Base-by-base conservation (phyloP, 192 early-diverging fungal genomes). In the Gaertneriomyces semiglobifer region DNA sequence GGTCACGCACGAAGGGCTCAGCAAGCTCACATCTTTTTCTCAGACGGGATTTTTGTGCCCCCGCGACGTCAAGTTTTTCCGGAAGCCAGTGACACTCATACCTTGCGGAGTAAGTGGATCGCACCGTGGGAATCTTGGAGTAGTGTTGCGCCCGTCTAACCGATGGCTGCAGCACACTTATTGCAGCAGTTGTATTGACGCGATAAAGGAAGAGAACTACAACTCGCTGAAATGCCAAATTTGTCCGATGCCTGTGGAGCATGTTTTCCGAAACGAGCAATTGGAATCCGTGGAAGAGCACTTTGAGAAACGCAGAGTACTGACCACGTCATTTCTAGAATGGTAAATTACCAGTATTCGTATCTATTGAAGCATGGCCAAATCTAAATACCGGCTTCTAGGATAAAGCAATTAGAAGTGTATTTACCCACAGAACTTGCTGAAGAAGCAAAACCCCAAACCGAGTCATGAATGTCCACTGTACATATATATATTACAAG, bases 21-120 rank as follows among this genome's bases (percentile, higher is more conserved):
- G 9, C 38, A 6, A 58, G 11, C 19, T 60, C 47, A 8, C 9
- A 6, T 2, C 14, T 7, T 54, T 54, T 45, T 40, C 66, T 7
- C 63, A 82, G 80, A 84, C 79, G 38, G 83, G 80, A 1, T 82
- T 84, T 73, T 50, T 84, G 33, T 84, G 83, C 63, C 80, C 83
- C 6, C 53, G 74, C 12, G 76, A 80, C 53, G 67, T 84, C 4
- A 59, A 80, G 63, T 68, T 80, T 20, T 77, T 80, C 63, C 54
- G 77, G 50, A 58, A 64, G 14, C 83, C 83, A 39, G 70, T 74
- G 39, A 83, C 83, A n/a, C 40, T 84, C n/a, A 73, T 74, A 47
- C 82, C 82, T 5, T 84, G 83, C 60, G 78, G 80, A 8, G 78
- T 80, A 60, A 68, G 69, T 60, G n/a, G n/a, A 5, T 14, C 4